Percentiles rank a stretch among this genome's conserved stretches.
These are phyloP conservation scores for Fusarium tjaetaba DNA, from an alignment of 2,329 filamentous ascomycete species.

Conservation along the genomic window DNA sequence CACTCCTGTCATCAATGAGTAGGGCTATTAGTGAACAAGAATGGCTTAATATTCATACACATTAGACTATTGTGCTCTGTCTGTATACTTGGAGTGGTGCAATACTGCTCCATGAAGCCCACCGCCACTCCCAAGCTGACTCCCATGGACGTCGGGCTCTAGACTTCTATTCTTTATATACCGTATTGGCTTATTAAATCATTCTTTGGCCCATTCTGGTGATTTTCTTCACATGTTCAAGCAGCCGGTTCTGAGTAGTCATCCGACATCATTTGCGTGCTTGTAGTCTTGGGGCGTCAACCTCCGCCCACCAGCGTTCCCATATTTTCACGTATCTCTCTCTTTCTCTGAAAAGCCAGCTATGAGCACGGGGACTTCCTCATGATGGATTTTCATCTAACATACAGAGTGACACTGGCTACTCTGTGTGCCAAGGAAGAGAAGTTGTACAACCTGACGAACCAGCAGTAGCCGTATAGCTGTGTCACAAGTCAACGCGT, in stretches of 20 bases:
- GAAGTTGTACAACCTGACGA: background rate
- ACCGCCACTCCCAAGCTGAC: background rate
- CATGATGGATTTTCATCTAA: background rate
- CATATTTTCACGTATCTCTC: background rate
- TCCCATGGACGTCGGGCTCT: background rate
- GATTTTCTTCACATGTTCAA: background rate
- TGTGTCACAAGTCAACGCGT: background rate
- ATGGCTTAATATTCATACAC: background rate
- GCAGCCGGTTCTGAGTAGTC: background rate
- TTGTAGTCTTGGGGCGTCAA: background rate
- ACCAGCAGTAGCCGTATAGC: background rate
- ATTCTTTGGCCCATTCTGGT: background rate
- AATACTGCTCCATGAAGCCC: background rate
- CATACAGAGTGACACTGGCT: background rate
- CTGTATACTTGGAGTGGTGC: background rate
- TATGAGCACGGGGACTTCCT: background rate
- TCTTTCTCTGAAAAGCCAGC: background rate
- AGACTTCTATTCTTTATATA: background rate
- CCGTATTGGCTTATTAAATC: background rate
- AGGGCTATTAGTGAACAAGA: background rate
- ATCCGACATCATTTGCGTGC: background rate
- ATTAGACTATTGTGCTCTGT: background rate
- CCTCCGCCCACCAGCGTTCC: background rate
- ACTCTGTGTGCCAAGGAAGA: background rate
- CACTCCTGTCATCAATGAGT: conserved; percentile 38